Conservation (phyloP, 495 filamentous ascomycete genomes). For the Neurospora cerealis region DNA sequence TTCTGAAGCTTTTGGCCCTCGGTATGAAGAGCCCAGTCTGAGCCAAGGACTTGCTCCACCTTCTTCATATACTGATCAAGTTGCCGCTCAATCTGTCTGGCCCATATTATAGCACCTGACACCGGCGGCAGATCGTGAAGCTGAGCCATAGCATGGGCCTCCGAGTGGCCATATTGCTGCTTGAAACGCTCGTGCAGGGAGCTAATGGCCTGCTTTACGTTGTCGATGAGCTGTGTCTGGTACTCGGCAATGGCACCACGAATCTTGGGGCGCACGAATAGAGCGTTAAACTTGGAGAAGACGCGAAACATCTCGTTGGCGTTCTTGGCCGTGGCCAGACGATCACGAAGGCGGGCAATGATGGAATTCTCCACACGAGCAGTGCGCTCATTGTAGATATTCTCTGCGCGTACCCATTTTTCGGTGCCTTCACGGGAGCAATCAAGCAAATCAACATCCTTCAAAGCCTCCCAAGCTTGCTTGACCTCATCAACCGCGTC, state of each 20-base stretch:
- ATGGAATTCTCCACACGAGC: constrained; percentile 97
- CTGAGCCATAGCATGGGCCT: constrained; percentile 96
- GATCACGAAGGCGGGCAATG: constrained; percentile 86
- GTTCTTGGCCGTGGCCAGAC: constrained; percentile 86
- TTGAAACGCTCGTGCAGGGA: constrained; percentile 94
- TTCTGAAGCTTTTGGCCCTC: constrained; percentile 89
- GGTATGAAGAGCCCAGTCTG: constrained; percentile 85
- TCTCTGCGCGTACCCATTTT: constrained; percentile 85
- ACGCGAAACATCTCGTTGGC: constrained; percentile 99
- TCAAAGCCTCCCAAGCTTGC: constrained; percentile 85
- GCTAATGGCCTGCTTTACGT: constrained; percentile 90
- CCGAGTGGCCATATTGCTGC: constrained; percentile 94
- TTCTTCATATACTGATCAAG: constrained; percentile 94
- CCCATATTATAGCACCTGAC: constrained; percentile 94
- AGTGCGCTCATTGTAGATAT: constrained; percentile 91
- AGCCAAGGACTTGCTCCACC: constrained; percentile 88
- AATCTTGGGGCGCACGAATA: constrained; percentile 96
- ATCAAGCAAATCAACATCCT: constrained; percentile 91
- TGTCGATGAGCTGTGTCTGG: constrained; percentile 92
- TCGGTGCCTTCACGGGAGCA: constrained; percentile 80
- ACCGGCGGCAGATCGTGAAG: constrained; percentile 90
- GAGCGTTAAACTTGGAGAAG: constrained; percentile 98
- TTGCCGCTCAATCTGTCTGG: constrained; percentile 90
- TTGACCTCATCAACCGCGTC: constrained; percentile 96
- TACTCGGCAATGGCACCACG: constrained; percentile 95